Evolutionary conservation across 2,329 filamentous ascomycete species (phyloP).

Genomic region (Diaporthe amygdali): DNA sequence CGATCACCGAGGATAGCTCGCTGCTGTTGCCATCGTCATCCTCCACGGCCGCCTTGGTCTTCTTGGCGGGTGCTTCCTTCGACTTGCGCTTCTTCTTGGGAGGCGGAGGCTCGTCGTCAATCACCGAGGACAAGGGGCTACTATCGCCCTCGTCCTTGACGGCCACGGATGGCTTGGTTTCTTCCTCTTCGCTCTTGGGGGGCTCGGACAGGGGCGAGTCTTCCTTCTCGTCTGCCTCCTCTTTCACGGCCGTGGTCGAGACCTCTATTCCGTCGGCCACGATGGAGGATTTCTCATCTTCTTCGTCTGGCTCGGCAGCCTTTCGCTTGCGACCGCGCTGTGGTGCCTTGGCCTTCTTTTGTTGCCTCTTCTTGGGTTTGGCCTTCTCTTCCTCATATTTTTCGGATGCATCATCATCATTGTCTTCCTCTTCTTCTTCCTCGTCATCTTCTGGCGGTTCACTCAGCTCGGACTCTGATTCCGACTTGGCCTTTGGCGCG

Average conservation of each 20-base stretch:
- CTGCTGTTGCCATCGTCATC: slow-evolving; percentile 53
- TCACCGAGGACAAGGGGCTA: slow-evolving; percentile 68
- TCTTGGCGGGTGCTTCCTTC: slow-evolving; percentile 16
- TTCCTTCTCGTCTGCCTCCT: slow-evolving; percentile 31
- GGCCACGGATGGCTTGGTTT: neutral
- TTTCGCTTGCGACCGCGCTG: slow-evolving; percentile 26
- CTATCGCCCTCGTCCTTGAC: slow-evolving; percentile 39
- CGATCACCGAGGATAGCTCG: slow-evolving; percentile 78
- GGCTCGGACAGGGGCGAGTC: neutral
- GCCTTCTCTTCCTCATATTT: slow-evolving; percentile 37
- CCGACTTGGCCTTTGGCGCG: slow-evolving; percentile 29
- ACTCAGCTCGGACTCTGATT: slow-evolving; percentile 20
- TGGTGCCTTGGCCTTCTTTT: slow-evolving; percentile 14
- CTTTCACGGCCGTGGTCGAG: slow-evolving; percentile 27
- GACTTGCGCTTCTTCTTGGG: slow-evolving; percentile 48
- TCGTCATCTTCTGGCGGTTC: slow-evolving; percentile 28
- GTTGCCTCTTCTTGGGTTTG: slow-evolving; percentile 27
- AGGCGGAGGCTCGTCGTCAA: slow-evolving; percentile 73
- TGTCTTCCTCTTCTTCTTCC: slow-evolving; percentile 37
- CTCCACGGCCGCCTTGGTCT: slow-evolving; percentile 27
- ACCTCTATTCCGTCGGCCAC: slow-evolving; percentile 10
- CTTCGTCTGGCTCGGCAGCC: slow-evolving; percentile 37
- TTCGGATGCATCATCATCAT: slow-evolving; percentile 27
- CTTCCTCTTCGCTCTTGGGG: slow-evolving; percentile 5
- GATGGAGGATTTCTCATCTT: slow-evolving; percentile 26